These are phyloP conservation scores for Zygoascus meyerae DNA, from an alignment of 1,139 yeast species.

Conservation along the genomic window DNA sequence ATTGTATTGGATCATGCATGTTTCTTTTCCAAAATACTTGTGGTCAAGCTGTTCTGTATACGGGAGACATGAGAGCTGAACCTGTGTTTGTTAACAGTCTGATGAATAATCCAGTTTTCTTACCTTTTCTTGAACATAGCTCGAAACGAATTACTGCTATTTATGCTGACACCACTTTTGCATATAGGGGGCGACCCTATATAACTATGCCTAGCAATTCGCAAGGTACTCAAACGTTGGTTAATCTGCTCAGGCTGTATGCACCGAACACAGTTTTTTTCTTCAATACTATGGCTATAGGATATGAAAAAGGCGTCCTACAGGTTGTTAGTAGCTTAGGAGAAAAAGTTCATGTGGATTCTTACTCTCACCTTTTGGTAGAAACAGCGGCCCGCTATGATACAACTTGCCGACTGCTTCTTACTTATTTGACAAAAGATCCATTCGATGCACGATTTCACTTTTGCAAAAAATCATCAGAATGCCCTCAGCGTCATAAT, in stretches of 20 bases:
- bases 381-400: conserved; percentile 13
- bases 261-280: conserved; percentile 43
- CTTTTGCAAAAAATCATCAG: conserved; percentile 29
- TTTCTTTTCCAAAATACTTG: conserved; percentile 41
- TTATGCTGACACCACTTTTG: conserved; percentile 55
- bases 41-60: conserved; percentile 40
- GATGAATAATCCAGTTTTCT: conserved; percentile 37
- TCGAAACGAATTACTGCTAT: conserved; percentile 39
- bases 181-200: conserved; percentile 46
- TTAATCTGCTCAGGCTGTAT: conserved; percentile 38
- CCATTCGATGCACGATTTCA: conserved; percentile 30
- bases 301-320: conserved; percentile 55
- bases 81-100: conserved; percentile 45
- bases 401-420: conserved; percentile 12
- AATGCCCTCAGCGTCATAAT: conserved; percentile 22
- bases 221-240: conserved; percentile 39
- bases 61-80: conserved; percentile 61
- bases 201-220: conserved; percentile 41
- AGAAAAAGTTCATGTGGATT: conserved; percentile 36
- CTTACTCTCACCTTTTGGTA: conserved; percentile 27
- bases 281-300: conserved; percentile 42
- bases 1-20: conserved; percentile 62
- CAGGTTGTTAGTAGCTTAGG: conserved; percentile 35
- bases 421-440: conserved; percentile 21
- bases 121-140: conserved; percentile 41